phyloP scores from a whole-genome alignment of 495 filamentous ascomycete genomes.

The Hyaloscypha hepaticicola region DNA sequence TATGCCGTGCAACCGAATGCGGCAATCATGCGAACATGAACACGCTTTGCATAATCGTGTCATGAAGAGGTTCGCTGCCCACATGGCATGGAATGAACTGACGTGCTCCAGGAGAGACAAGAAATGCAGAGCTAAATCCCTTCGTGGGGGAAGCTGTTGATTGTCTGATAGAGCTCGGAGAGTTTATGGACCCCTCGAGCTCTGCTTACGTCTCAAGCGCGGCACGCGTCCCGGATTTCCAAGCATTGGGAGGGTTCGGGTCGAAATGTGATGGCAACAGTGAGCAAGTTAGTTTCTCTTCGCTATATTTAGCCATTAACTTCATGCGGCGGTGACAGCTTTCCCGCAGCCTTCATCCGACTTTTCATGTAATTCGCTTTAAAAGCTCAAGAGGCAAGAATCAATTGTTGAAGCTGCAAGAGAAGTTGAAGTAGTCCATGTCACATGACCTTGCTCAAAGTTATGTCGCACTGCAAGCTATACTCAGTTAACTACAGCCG shows the following conservation, averaged over 20 bases:
- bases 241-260: not conserved
- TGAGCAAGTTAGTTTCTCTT: not conserved
- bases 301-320: not conserved
- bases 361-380: not conserved
- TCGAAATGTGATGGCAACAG: not conserved
- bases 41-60: constrained; percentile 9
- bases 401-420: not conserved
- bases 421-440: not conserved
- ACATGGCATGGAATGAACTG: not conserved
- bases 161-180: not conserved
- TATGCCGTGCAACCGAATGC: constrained; percentile 11
- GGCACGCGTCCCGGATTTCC: constrained; percentile 14
- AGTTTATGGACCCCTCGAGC: not conserved
- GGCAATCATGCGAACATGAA: constrained; percentile 8
- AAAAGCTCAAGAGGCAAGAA: not conserved
- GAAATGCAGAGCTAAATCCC: not conserved
- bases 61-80: constrained; percentile 11
- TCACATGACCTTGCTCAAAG: not conserved
- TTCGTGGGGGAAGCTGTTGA: constrained; percentile 2
- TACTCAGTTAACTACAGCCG: not conserved
- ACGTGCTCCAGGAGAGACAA: not conserved
- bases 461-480: not conserved
- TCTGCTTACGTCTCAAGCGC: not conserved
- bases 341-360: not conserved
- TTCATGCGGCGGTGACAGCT: not conserved